These are phyloP conservation scores for Chlorella sp. DNA, from an alignment of 139 green algal genomes.

Conservation along the genomic window DNA sequence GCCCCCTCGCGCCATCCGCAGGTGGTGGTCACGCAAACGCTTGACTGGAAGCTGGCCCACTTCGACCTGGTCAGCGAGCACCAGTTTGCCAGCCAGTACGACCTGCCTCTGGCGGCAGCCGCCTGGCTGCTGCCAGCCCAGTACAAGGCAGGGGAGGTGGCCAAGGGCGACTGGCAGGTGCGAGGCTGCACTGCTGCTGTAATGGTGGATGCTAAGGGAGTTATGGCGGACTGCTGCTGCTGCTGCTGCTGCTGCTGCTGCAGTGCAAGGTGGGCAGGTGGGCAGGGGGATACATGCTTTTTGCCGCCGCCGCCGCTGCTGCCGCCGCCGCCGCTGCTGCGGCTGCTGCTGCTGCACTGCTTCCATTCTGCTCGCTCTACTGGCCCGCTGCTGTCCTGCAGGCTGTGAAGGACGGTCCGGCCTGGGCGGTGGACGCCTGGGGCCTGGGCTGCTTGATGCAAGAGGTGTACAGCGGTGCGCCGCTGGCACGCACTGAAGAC, in stretches of 20 bases:
- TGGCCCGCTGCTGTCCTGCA: background rate
- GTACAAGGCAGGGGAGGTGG: conserved; percentile 90
- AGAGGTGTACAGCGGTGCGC: conserved; percentile 66
- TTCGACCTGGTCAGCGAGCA: conserved; percentile 94
- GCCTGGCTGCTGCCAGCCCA: conserved; percentile 74
- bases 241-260: no score
- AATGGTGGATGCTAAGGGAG: background rate
- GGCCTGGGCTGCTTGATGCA: conserved; percentile 97
- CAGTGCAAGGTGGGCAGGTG: no score
- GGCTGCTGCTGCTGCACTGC: background rate
- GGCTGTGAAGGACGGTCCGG: conserved; percentile 68
- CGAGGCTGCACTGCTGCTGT: no score
- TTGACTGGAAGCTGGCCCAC: conserved; percentile 95
- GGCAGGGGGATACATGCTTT: no score
- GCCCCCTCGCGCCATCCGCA: no score
- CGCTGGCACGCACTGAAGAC: conserved; percentile 74
- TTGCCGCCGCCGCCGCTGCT: no score
- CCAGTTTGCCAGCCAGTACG: conserved; percentile 24
- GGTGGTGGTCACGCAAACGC: conserved; percentile 86
- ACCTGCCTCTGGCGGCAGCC: conserved; percentile 55
- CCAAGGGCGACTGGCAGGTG: conserved; percentile 83
- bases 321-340: no score
- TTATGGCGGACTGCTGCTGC: no score
- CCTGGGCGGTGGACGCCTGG: conserved; percentile 97
- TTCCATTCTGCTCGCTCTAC: background rate